Percentiles rank a stretch among this genome's conserved stretches.
phyloP scores from a whole-genome alignment of 148 eudicot genomes.

The Suaeda aralocaspica region DNA sequence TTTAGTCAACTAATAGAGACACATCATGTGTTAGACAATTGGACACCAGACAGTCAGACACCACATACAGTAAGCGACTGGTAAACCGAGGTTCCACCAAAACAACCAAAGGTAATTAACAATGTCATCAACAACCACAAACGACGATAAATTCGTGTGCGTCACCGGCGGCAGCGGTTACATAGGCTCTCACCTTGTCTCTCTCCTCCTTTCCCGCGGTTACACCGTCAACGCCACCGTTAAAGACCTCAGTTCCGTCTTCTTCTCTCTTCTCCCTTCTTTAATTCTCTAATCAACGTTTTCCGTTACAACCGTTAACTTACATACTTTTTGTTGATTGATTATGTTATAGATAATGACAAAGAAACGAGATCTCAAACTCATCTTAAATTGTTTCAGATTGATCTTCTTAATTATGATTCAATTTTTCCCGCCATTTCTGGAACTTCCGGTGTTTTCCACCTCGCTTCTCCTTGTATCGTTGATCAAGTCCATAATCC shows the following conservation, averaged over 20 bases:
- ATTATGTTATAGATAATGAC: slow-evolving; percentile 53
- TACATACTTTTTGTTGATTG: too few species aligned
- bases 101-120: neutral
- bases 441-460: slow-evolving; percentile 68
- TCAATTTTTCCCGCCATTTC: slow-evolving; percentile 55
- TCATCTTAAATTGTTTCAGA: slow-evolving; percentile 56
- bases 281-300: neutral
- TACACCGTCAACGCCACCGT: slow-evolving; percentile 95
- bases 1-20: too few species aligned
- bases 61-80: too few species aligned
- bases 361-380: slow-evolving; percentile 65
- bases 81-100: too few species aligned
- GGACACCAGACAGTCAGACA: too few species aligned
- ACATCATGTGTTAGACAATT: too few species aligned
- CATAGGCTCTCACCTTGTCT: slow-evolving; percentile 78
- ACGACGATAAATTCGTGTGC: slow-evolving; percentile 47
- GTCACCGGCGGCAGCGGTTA: slow-evolving; percentile 93
- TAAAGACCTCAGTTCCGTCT: slow-evolving; percentile 42
- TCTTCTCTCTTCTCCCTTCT: slow-evolving; percentile 4
- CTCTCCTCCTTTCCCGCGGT: slow-evolving; percentile 75
- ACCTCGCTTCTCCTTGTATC: slow-evolving; percentile 78
- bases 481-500: slow-evolving; percentile 62
- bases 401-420: slow-evolving; percentile 71
- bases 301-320: too few species aligned
- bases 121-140: slow-evolving; percentile 3